Evolutionary conservation across 2,329 filamentous ascomycete genomes (phyloP), one percentile per base, ranked within the genome.

Genomic region (Harringtonia aguacate): DNA sequence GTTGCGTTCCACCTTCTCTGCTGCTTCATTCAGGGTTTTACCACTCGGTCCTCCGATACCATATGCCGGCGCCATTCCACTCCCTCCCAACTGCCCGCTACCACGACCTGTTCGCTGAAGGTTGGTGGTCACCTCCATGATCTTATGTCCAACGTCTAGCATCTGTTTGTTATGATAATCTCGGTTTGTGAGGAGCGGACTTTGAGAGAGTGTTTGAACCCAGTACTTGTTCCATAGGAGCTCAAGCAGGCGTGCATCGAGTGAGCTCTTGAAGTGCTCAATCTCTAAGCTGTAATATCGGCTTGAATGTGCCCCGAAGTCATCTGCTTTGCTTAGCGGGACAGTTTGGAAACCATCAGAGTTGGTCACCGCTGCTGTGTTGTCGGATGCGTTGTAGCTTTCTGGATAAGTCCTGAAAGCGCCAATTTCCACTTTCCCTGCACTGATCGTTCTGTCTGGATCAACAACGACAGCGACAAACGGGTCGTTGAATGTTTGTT

Each of bases 171-270:
- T 94, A 42, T 82, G 84, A 59, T 89, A 98, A 54, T 95, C 90
- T 50, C 89, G 84, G 58, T 95, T 97, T 45, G 86, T 88, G 55
- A 94, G 81, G 5, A 95, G 74, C 20, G 90, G 89, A 54, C 81
- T 92, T 55, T 94, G 86, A 28, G 87, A 94, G 18, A 98, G 75
- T 7, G 92, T 98, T 58, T 94, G 86, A 29, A 95, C 89, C 92
- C 88, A 95, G 70, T 98, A 98, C 64, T 97, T 97, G 69, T 95
- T 95, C 92, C 92, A 97, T 27, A 98, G 71, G 41, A 87, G 75
- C 57, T 94, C 86, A 6, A 98, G 72, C 21, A 98, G 73, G 55
- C 88, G 84, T 2, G 81, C 75, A 64, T 98, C 92, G 24, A 98
- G 80, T 0, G 84, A 84, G 50, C 86, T 92, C 68, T 97, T 97